Conservation (phyloP, 257 asterid genomes). For the Solanum commersonii region DNA sequence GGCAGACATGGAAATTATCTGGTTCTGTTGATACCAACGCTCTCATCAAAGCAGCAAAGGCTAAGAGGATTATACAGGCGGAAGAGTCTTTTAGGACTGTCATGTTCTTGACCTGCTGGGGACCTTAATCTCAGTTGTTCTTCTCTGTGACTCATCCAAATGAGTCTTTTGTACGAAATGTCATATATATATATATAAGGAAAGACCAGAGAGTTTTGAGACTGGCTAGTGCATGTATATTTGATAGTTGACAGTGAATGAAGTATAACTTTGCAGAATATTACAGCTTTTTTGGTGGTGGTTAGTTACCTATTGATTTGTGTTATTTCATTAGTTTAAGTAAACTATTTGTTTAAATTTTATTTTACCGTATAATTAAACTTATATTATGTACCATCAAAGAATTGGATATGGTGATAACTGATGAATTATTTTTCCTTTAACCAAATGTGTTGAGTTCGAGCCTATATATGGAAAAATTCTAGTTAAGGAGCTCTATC, state of each 20-base stretch:
- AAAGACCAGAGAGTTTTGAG: not conserved
- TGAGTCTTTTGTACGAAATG: not conserved
- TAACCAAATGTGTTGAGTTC: rapidly evolving
- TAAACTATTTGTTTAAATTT: too few species aligned
- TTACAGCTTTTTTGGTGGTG: not conserved
- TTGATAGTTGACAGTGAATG: not conserved
- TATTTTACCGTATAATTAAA: too few species aligned
- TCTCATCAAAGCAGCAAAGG: not conserved
- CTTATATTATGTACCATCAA: not conserved
- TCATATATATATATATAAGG: not conserved
- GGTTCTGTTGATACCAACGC: constrained; percentile 19
- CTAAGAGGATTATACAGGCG: constrained; percentile 23
- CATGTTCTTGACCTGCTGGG: constrained; percentile 73
- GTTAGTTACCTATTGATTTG: not conserved
- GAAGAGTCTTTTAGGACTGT: constrained; percentile 56
- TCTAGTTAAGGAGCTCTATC: too few species aligned
- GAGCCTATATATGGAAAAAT: rapidly evolving
- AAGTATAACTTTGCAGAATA: not conserved
- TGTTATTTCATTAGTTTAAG: too few species aligned
- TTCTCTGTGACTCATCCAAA: not conserved
- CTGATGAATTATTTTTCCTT: too few species aligned
- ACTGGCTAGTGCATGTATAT: not conserved
- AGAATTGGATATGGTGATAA: too few species aligned
- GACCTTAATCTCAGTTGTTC: constrained; percentile 13
- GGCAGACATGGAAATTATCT: constrained; percentile 21